phyloP scores from a whole-genome alignment of 2,329 filamentous ascomycete genomes.

The Phyllosticta citrichinensis region DNA sequence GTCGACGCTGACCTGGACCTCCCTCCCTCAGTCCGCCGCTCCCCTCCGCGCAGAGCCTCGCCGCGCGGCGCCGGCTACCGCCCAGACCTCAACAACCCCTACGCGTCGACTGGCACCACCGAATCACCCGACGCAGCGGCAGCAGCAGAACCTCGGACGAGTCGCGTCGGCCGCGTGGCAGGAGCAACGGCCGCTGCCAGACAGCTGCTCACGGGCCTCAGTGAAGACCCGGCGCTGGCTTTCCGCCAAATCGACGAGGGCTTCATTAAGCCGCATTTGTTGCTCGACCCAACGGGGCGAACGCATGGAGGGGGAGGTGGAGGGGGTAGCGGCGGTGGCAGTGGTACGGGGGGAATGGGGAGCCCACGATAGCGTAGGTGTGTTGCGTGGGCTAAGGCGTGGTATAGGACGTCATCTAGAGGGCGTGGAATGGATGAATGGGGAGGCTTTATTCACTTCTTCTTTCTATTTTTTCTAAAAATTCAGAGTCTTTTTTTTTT shows the following conservation, averaged over 20 bases:
- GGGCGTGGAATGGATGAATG: neutral
- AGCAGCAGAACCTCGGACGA: constrained; percentile 10
- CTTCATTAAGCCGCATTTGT: constrained; percentile 83
- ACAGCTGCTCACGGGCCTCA: constrained; percentile 64
- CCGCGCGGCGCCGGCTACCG: constrained; percentile 16
- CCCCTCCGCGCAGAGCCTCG: constrained; percentile 29
- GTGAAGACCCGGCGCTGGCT: constrained; percentile 80
- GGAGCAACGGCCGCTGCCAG: constrained; percentile 67
- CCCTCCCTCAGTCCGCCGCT: constrained; percentile 44
- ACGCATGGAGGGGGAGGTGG: constrained; percentile 16
- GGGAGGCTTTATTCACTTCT: neutral
- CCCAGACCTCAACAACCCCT: neutral
- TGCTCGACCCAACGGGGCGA: constrained; percentile 55
- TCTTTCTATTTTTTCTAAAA: too few relatives aligned
- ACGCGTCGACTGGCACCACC: neutral
- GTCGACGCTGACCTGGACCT: constrained; percentile 46
- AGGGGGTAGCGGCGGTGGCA: neutral
- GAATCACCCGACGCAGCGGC: constrained; percentile 4
- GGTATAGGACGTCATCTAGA: neutral
- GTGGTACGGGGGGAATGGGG: neutral
- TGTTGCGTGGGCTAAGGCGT: neutral
- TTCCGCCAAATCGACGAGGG: constrained; percentile 92
- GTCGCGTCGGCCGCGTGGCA: constrained; percentile 29
- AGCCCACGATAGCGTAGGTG: neutral
- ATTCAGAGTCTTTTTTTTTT: too few relatives aligned